These are phyloP conservation scores for Sextonia rubra DNA, from an alignment of 164 flowering plant genomes.

Conservation along the genomic window DNA sequence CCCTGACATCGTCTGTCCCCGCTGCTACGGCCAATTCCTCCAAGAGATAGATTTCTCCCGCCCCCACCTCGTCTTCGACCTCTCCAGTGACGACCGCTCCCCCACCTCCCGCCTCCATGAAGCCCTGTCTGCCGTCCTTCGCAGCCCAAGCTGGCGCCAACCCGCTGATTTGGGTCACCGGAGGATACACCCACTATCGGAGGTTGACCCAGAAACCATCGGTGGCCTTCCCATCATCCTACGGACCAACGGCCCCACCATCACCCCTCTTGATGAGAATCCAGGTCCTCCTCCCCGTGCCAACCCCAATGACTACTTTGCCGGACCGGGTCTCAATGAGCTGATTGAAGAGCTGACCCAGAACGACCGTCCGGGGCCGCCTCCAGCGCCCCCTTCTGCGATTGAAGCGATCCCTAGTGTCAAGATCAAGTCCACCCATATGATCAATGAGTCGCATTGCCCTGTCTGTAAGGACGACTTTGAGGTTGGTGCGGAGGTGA, in stretches of 20 bases:
- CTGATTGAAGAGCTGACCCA: conserved; percentile 70
- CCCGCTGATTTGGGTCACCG: conserved; percentile 8
- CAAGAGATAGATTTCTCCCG: conserved; percentile 36
- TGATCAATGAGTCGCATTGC: conserved; percentile 35
- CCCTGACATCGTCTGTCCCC: conserved; percentile 59
- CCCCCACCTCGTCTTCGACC: conserved; percentile 32
- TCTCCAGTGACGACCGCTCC: conserved; percentile 41
- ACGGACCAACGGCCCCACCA: conserved; percentile 20
- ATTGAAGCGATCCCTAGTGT: conserved; percentile 58
- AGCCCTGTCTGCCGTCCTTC: conserved; percentile 51
- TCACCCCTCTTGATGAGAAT: conserved; percentile 2
- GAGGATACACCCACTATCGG: conserved; percentile 3
- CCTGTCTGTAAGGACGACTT: conserved; percentile 88
- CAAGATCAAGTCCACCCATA: conserved; percentile 35
- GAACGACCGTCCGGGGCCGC: conserved; percentile 71
- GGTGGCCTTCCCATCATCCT: conserved; percentile 36
- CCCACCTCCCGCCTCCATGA: conserved; percentile 60
- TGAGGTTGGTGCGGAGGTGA: conserved; percentile 53
- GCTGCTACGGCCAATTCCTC: conserved; percentile 65
- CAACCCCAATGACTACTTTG: conserved; percentile 44
- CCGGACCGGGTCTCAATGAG: conserved; percentile 46
- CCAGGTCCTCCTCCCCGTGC: conserved; percentile 9
- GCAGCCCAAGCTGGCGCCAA: conserved; percentile 25
- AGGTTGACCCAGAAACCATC: conserved; percentile 25
- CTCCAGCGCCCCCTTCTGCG: conserved; percentile 50